Percentiles rank a stretch among this genome's conserved stretches.
These are phyloP conservation scores for Paramecium pentaurelia DNA, from an alignment of 73 alveolate species.

Conservation along the genomic window DNA sequence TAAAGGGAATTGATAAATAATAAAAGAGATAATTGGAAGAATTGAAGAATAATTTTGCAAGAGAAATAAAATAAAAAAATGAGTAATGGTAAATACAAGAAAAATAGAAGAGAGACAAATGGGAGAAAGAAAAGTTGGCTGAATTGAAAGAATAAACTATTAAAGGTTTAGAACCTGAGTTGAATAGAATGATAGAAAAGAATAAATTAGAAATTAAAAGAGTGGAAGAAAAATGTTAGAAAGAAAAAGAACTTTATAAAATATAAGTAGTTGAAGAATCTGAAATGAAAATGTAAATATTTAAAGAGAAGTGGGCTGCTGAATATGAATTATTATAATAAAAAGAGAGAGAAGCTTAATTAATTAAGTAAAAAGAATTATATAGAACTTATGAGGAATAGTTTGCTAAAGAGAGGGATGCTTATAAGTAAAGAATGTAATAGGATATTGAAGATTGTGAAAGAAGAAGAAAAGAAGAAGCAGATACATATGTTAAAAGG, in stretches of 20 bases:
- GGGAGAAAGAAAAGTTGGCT: constrained; percentile 92
- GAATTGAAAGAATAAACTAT: constrained; percentile 92
- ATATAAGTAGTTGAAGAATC: constrained; percentile 75
- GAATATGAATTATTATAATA: constrained; percentile 87
- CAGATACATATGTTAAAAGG: constrained; percentile 46
- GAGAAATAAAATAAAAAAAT: constrained; percentile 84
- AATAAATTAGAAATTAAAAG: constrained; percentile 82
- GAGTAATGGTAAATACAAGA: constrained; percentile 93
- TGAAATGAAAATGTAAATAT: constrained; percentile 77
- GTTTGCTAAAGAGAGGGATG: constrained; percentile 76
- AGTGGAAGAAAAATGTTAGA: constrained; percentile 72
- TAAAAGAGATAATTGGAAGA: constrained; percentile 70
- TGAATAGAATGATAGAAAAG: constrained; percentile 79
- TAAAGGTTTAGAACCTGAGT: constrained; percentile 94
- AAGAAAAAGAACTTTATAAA: constrained; percentile 68
- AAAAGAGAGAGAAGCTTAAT: constrained; percentile 76
- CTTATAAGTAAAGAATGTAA: constrained; percentile 69
- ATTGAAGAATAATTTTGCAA: constrained; percentile 70
- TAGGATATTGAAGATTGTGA: constrained; percentile 51
- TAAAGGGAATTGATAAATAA: constrained; percentile 75
- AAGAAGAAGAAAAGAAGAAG: constrained; percentile 49
- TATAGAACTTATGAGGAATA: constrained; percentile 75
- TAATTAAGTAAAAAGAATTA: constrained; percentile 66
- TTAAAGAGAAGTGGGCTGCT: constrained; percentile 76
- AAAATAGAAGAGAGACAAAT: constrained; percentile 85